Evolutionary conservation across 768 basidiomycete species (phyloP), one percentile per base, ranked within the genome.

Genomic region (Xerocomus potaroensis): DNA sequence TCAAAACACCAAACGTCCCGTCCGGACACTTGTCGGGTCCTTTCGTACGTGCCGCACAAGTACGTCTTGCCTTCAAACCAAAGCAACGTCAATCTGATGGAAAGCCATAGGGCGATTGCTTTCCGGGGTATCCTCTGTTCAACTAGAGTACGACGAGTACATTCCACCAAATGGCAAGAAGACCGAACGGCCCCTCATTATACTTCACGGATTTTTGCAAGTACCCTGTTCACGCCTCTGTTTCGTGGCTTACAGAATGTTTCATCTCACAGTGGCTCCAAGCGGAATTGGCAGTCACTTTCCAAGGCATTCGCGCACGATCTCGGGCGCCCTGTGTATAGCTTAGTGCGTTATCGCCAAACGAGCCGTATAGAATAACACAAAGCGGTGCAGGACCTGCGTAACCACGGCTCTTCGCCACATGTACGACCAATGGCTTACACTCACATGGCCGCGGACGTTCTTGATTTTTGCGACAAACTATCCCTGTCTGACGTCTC

Each of bases 381-480:
- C n/a, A 8, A 39, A 15, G 37, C 11, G 36, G 7, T 10, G 24
- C 53, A 89, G 87, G 88, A 96, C 64, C 72, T 95, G 19, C 75
- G 93, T n/a, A 96, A 95, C 58, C 92, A 94, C 54, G 93, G 93
- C 2, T 63, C 75, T 15, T 92, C 91, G 0, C 90, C 87, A 0
- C 91, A 91, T 61, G 73, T 70, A 15, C 69, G 68, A 10, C 83
- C 84, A 0, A 87, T 88, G 77, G 81, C 77, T 12, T 94, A 95
- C 62, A 61, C 68, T 9, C 75, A 82, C 30, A 88, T 95, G 89
- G 90, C 89, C 0, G 66, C 68, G 4, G 93, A 96, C 56, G 77
- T 95, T 11, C 65, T 83, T 1, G 70, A 77, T 36, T 91, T 92
- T 59, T 76, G 87, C 48, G 57, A 69, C 15, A 67, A 71, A 27